phyloP scores from a whole-genome alignment of 805 yeast species.

The Candida ortonii region DNA sequence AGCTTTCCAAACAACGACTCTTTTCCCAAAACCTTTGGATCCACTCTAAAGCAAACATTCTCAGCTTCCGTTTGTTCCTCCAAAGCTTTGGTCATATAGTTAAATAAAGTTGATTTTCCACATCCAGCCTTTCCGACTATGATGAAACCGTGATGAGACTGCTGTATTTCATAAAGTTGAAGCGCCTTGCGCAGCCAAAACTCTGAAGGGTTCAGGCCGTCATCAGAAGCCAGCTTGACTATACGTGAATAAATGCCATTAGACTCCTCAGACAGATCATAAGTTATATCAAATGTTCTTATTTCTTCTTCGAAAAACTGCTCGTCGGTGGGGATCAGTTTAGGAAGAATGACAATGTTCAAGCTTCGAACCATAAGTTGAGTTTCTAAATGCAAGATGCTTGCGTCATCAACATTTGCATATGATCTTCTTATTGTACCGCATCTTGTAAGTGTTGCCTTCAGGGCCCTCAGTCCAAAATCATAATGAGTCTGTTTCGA shows the following conservation, averaged over 20 bases:
- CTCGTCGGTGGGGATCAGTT: conserved; percentile 55
- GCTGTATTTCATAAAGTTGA: conserved; percentile 62
- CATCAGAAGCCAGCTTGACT: conserved; percentile 25
- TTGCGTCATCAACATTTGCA: not conserved
- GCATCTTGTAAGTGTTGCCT: conserved; percentile 59
- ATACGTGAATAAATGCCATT: conserved; percentile 29
- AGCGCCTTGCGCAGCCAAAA: conserved; percentile 52
- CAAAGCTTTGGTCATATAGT: conserved; percentile 45
- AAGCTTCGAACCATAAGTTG: conserved; percentile 50
- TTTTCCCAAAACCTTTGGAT: conserved; percentile 74
- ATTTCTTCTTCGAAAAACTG: conserved; percentile 31
- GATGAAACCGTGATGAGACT: conserved; percentile 74
- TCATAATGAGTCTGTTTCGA: conserved; percentile 76
- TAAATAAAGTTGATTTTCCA: conserved; percentile 66
- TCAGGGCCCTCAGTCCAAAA: conserved; percentile 83
- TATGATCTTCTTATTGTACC: conserved; percentile 38
- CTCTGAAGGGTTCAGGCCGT: conserved; percentile 35
- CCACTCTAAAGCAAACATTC: conserved; percentile 47
- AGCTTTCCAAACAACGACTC: conserved; percentile 64
- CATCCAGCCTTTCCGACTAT: conserved; percentile 72
- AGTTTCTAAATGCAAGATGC: conserved; percentile 24
- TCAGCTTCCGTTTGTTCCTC: conserved; percentile 32
- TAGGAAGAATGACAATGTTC: conserved; percentile 64
- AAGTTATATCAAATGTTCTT: conserved; percentile 26
- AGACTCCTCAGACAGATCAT: conserved; percentile 9